Evolutionary conservation across 2,329 filamentous ascomycete species (phyloP).

Genomic region (Venturia oleaginea): DNA sequence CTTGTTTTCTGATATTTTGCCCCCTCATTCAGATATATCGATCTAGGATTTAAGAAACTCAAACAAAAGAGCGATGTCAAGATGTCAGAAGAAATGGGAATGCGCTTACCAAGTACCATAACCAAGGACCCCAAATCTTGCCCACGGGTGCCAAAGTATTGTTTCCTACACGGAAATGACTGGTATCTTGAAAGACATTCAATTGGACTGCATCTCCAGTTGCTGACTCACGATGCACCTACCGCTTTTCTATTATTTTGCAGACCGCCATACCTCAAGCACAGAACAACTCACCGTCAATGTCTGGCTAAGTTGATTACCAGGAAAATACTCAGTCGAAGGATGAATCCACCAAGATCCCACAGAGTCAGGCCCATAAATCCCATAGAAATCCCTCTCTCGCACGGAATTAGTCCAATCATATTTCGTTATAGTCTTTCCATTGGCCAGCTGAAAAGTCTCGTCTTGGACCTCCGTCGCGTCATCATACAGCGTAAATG

Average conservation of each 20-base stretch:
- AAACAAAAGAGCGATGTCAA: neutral
- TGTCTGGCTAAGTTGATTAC: constrained; percentile 42
- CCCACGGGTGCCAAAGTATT: constrained; percentile 26
- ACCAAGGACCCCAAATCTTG: constrained; percentile 17
- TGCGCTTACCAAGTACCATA: constrained; percentile 15
- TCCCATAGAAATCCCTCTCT: neutral
- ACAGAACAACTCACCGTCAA: neutral
- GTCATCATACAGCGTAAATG: constrained; percentile 26
- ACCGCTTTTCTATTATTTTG: neutral
- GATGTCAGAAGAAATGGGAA: too few relatives aligned
- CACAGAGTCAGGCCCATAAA: constrained; percentile 25
- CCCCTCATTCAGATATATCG: too few relatives aligned
- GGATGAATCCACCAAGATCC: constrained; percentile 33
- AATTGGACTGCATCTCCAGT: constrained; percentile 45
- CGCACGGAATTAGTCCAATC: neutral
- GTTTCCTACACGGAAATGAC: constrained; percentile 31
- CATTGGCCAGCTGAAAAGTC: constrained; percentile 41
- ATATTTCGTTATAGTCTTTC: constrained; percentile 45
- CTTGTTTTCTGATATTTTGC: too few relatives aligned
- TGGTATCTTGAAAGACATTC: constrained; percentile 47
- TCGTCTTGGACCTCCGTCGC: constrained; percentile 43
- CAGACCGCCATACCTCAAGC: neutral
- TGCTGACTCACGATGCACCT: constrained; percentile 36
- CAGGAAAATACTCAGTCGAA: constrained; percentile 32
- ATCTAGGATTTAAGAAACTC: neutral